Conservation (phyloP, 2,329 filamentous ascomycete species). For the Curvularia sp. region DNA sequence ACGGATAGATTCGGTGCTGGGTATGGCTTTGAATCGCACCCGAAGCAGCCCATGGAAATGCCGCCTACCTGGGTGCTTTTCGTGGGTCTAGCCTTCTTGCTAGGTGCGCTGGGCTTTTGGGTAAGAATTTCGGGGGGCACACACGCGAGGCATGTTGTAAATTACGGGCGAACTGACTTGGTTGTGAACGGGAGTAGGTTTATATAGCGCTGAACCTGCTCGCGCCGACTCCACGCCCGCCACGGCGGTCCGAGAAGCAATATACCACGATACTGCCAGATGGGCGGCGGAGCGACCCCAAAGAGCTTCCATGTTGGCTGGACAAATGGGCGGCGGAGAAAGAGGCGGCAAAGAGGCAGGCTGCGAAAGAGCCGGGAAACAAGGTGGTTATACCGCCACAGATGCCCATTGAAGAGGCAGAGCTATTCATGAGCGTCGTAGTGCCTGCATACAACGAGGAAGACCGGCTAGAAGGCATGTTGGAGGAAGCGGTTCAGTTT, state of each 20-base stretch:
- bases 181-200: constrained; percentile 55
- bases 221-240: constrained; percentile 79
- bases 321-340: constrained; percentile 73
- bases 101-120: constrained; percentile 40
- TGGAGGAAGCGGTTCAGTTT: constrained; percentile 89
- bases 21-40: constrained; percentile 41
- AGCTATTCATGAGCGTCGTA: constrained; percentile 88
- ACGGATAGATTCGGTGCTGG: constrained; percentile 29
- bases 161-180: constrained; percentile 4
- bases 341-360: constrained; percentile 50
- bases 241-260: constrained; percentile 79
- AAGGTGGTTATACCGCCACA: constrained; percentile 41
- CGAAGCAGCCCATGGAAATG: constrained; percentile 34
- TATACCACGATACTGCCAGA: constrained; percentile 78
- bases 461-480: constrained; percentile 78
- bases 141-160: background rate
- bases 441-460: constrained; percentile 97
- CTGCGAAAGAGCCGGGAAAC: constrained; percentile 33
- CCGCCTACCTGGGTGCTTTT: constrained; percentile 45
- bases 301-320: constrained; percentile 83
- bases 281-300: constrained; percentile 62
- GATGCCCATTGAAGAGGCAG: constrained; percentile 72
- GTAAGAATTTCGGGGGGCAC: constrained; percentile 25
- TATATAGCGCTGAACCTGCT: constrained; percentile 75
- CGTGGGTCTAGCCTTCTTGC: constrained; percentile 35